A percentile compares a stretch with the other conserved stretches of the same genome.
These are phyloP conservation scores for Earliella scabrosa DNA, from an alignment of 1,284 basidiomycete genomes.

Conservation along the genomic window DNA sequence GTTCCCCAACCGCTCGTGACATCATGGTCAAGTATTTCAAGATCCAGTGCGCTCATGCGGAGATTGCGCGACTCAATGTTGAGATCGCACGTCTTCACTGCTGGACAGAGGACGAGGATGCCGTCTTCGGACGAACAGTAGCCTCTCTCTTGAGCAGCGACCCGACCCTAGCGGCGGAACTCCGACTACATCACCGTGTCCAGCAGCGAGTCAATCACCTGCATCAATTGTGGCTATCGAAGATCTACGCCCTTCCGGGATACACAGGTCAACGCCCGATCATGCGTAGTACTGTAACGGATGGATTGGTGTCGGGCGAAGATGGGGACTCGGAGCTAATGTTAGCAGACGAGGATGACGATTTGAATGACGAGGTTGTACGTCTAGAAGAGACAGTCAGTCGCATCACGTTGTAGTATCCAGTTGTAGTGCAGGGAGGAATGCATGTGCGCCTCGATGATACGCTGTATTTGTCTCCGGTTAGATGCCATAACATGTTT, in stretches of 20 bases:
- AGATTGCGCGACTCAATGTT: conserved; percentile 13
- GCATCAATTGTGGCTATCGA: not conserved
- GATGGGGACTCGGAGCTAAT: not conserved
- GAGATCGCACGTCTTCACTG: conserved; percentile 6
- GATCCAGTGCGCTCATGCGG: conserved; percentile 8
- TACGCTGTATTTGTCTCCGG: too few species aligned
- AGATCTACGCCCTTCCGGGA: not conserved
- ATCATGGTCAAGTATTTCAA: conserved; percentile 15
- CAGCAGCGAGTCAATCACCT: not conserved
- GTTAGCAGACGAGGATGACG: not conserved
- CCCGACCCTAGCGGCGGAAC: not conserved
- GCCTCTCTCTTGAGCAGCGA: not conserved
- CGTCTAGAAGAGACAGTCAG: not conserved
- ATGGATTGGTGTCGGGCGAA: too few species aligned
- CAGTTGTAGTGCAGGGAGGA: not conserved
- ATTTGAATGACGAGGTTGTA: not conserved
- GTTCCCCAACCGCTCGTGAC: not conserved
- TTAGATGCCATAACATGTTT: too few species aligned
- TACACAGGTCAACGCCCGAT: not conserved
- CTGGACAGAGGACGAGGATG: conserved; percentile 6
- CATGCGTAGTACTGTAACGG: not conserved
- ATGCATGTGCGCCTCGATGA: not conserved
- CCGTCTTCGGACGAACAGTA: not conserved
- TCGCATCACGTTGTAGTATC: not conserved
- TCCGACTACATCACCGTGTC: not conserved